Percentiles rank a stretch among this genome's conserved stretches.
Conservation (phyloP, 2,329 filamentous ascomycete genomes). For the Aspergillus sp. region DNA sequence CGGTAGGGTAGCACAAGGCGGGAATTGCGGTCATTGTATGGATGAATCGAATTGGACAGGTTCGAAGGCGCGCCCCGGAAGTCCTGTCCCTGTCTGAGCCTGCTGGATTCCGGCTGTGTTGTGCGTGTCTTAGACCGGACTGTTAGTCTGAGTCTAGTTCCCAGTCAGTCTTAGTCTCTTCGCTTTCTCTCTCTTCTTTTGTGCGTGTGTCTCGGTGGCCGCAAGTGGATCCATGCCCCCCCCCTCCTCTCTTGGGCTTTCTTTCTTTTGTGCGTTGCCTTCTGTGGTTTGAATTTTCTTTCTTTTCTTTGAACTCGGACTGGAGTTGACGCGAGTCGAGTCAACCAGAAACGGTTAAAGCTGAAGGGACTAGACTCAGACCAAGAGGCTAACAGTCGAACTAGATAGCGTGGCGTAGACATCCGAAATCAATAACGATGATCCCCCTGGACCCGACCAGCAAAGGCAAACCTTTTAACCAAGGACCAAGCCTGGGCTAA, state of each 20-base stretch:
- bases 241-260: too few species aligned
- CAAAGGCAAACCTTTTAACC: neutral
- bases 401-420: neutral
- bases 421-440: neutral
- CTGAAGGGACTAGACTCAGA: neutral
- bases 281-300: neutral
- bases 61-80: too few species aligned
- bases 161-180: neutral
- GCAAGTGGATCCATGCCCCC: neutral
- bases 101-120: neutral
- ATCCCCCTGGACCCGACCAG: neutral
- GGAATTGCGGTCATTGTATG: neutral
- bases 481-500: conserved; percentile 4
- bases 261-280: neutral
- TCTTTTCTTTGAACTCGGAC: neutral
- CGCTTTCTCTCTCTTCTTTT: neutral
- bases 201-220: neutral
- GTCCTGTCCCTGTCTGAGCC: neutral
- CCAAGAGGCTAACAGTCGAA: neutral
- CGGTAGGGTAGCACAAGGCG: neutral
- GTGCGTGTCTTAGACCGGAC: neutral
- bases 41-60: neutral
- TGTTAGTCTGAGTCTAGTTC: neutral
- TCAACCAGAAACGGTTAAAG: neutral
- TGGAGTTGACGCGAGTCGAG: neutral